Evolutionary conservation across 2,329 filamentous ascomycete species (phyloP).

Genomic region (Penicillium concentricum): DNA sequence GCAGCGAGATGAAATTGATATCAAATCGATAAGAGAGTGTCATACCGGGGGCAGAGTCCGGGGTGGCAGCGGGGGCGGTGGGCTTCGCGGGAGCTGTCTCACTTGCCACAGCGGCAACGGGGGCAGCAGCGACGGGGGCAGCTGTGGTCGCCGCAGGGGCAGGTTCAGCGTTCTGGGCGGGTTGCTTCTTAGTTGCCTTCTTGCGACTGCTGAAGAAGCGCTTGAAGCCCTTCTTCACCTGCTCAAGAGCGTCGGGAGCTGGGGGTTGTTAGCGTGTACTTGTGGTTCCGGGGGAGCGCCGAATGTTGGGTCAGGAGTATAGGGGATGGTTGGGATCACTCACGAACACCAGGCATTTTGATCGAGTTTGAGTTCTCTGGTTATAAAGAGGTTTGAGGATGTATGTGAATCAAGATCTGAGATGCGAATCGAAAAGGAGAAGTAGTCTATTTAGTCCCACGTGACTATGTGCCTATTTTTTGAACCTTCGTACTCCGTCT

Average conservation of each 20-base stretch:
- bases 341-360: conserved; percentile 13
- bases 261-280: not conserved
- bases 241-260: conserved; percentile 5
- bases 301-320: not conserved
- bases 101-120: not conserved
- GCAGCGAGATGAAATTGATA: not conserved
- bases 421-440: conserved; percentile 4
- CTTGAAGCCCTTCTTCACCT: conserved; percentile 11
- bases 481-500: not conserved
- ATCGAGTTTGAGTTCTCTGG: not conserved
- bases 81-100: not conserved
- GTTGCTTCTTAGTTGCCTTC: conserved; percentile 5
- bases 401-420: not conserved
- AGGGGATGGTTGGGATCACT: not conserved
- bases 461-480: not conserved
- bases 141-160: not conserved
- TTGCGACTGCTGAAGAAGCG: conserved; percentile 6
- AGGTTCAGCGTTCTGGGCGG: not conserved
- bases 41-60: conserved; percentile 1
- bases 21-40: not conserved
- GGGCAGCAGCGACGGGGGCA: not conserved
- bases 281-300: not conserved
- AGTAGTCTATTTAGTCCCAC: conserved; percentile 1
- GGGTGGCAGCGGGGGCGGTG: not conserved
- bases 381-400: not conserved